Evolutionary conservation across 352 stramenopile genomes (phyloP), one percentile per base, ranked within the genome.

Genomic region (Phytophthora ramorum): DNA sequence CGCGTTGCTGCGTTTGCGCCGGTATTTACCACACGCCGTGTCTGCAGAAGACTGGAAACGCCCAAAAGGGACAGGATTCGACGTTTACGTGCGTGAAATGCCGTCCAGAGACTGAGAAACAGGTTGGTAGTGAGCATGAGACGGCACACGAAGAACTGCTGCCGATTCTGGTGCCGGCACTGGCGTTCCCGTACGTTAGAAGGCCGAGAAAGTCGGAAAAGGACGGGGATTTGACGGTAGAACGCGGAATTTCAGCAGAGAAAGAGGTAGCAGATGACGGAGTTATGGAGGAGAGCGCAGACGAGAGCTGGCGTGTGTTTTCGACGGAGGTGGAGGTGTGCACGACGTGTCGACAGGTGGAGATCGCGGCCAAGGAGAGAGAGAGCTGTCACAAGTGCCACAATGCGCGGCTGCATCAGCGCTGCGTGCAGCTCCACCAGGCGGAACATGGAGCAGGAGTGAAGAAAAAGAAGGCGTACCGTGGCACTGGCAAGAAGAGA

Each of bases 281-380:
- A 8, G 41, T 54, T 2, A 40, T 70, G 32, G 38, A 32, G 10
- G 37, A 50, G 22, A 56, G 32, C 50, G 70, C 72, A 28, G 46
- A 9, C 3, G 52, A 43, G 6, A 38, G 58, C 0, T 83, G 75
- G 76, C 52, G 49, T 37, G 65, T 88, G 22, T 67, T 89, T 13
- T 75, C 73, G 0, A 71, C 74, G 43, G 40, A 60, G 1, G 52
- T 93, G 49, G 73, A 88, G 30, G 71, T 91, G 14, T 91, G 85
- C 48, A 72, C 61, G 30, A 75, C 68, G 4, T 93, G 85, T 46
- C 70, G 81, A 35, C 81, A 91, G 41, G 70, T 90, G 46, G 63
- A 85, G 43, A 72, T 93, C 49, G 46, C n/a, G 4, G 13, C 52
- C 0, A 58, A 57, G 7, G 79, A 93, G 7, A 58, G 37, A 30